Evolutionary conservation across 2,329 filamentous ascomycete species (phyloP), one percentile per base, ranked within the genome.

Genomic region (Ceratocystis papillata): DNA sequence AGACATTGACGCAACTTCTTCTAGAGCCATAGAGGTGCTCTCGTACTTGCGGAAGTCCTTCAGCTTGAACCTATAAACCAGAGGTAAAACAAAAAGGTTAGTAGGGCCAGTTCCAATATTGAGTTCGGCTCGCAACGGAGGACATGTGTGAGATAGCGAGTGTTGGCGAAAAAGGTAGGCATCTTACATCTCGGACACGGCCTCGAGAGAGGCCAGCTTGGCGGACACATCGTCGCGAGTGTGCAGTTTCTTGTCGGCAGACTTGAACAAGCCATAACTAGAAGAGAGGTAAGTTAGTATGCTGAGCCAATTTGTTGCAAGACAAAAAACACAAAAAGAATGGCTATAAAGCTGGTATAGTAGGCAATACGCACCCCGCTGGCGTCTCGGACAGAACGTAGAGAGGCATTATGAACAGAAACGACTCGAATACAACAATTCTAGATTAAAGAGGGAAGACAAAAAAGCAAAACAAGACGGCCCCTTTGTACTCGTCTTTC

Each of bases 31-130:
- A 70, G 89, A 87, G 69, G 94, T 92, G 77, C 90, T 96, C 75
- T 96, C 90, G 78, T 96, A 99, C 81, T 97, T 97, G 77, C 89
- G 82, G 78, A 99, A 97, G 76, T 93, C 87, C 83, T 97, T 97
- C 75, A 97, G 82, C 79, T 96, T 96, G 73, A 99, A 79, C 77
- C 88, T 93, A 71, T 15, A 67, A 25, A 57, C 59, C 41, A 66
- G 22, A 41, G 33, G 55, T 48, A 62, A 17, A 22, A 50, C 33
- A 61, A 20, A 3, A 41, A 12, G n/a, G 63, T 55, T 59, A 68
- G 71, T 65, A 69, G 67, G 55, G 55, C 28, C 30, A 15, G 8
- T 3, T 59, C 28, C 17, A 59, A 25, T 59, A 59, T 59, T 20
- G 55, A 22, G 37, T 45, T 25, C 63, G 41, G 45, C 22, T 65